Evolutionary conservation across 257 asterid genomes (phyloP).

Genomic region (Coffea eugenioides): DNA sequence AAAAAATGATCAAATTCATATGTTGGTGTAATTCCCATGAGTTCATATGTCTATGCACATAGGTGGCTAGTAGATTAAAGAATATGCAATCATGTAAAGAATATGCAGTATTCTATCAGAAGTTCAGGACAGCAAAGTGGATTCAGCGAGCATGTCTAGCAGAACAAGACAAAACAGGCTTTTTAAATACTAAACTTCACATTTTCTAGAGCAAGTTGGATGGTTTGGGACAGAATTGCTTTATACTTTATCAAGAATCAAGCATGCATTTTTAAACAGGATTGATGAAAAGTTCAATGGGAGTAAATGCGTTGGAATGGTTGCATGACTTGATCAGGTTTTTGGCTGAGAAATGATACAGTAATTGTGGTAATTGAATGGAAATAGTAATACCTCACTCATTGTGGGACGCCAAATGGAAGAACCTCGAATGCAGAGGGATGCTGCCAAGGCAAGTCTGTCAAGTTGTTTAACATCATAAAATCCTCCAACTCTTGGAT

Average conservation of each 20-base stretch:
- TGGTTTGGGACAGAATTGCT: background rate
- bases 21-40: conserved; percentile 19
- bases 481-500: conserved; percentile 65
- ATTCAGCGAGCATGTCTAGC: conserved; percentile 12
- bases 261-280: background rate
- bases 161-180: conserved; percentile 18
- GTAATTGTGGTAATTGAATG: background rate
- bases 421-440: conserved; percentile 87
- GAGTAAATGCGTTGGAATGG: background rate
- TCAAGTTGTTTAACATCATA: conserved; percentile 53
- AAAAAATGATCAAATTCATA: conserved; percentile 17
- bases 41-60: conserved; percentile 6
- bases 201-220: conserved; percentile 11
- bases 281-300: background rate
- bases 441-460: conserved; percentile 73
- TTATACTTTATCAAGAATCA: background rate
- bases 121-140: conserved; percentile 22
- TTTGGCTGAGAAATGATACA: background rate
- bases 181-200: background rate
- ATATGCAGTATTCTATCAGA: background rate
- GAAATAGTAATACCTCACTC: conserved; percentile 58
- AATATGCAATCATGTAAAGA: conserved; percentile 18
- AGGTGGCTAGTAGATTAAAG: conserved; percentile 3
- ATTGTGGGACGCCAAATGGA: conserved; percentile 90
- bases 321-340: background rate